Base-by-base conservation (phyloP, 2,329 filamentous ascomycete genomes). In the Aspergillus amoenus region DNA sequence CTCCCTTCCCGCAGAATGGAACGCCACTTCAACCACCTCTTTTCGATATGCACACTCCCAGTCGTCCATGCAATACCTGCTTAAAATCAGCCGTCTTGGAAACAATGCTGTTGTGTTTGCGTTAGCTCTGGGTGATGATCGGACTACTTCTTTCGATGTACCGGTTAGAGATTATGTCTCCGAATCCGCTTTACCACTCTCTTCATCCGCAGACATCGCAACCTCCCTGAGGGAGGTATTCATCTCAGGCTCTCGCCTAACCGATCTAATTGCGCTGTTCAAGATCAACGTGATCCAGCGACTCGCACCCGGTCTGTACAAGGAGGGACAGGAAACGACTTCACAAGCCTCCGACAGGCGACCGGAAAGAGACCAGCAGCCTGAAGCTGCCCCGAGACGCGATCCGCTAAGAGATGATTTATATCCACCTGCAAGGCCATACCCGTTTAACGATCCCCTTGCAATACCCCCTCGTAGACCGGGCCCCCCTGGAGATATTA, bases 21-120 rank as follows among this genome's bases (percentile, higher is more conserved):
- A 96, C 73, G 79, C 85, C 12, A 84, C 84, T 60, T 86, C 87
- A 13, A 79, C 80, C 46, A 88, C 91, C 70, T 85, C 88, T 55
- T 97, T 97, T 74, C 85, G 92, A 61, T 97, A 97, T 77, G 85
- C 86, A 3, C 93, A 97, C 73, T 81, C 84, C 22, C 90, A 96
- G 71, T 96, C 91, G 0, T 87, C 91, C 15, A 90, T 93, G 84
- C 84, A 88, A 58, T 96, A 89, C 70, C 81, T 96, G 27, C 73
- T 97, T 64, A 93, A 92, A 70, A 77, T 96, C 61, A 91, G 88
- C 72, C 85, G 91, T 52, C 82, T 97, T 66, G 92, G 93, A 43
- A 82, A 82, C 66, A 96, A 93, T 70, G 88, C 89, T n/a, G 87
- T 96, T 60, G 81, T 97, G 40, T 86, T 91, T 66, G 93, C 88